Evolutionary conservation across 371 early-diverging fungal genomes (phyloP).

Genomic region (Rhizopus microsporus): DNA sequence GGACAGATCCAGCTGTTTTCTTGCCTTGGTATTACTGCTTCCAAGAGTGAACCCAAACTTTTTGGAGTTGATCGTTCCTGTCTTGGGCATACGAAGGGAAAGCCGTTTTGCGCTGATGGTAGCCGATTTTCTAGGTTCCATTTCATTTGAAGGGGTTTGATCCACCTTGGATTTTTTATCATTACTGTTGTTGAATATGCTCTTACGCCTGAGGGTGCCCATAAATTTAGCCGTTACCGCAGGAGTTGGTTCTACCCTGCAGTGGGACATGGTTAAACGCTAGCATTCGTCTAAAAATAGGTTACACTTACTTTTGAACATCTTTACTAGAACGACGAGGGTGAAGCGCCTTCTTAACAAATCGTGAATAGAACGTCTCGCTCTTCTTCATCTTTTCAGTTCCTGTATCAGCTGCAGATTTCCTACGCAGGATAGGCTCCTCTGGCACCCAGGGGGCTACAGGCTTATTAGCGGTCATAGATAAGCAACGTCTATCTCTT

Average conservation of each 20-base stretch:
- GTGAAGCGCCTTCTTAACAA: slow-evolving; percentile 33
- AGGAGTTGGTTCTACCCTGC: slow-evolving; percentile 12
- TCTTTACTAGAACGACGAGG: slow-evolving; percentile 29
- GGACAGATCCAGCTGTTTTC: slow-evolving; percentile 45
- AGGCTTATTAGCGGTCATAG: slow-evolving; percentile 30
- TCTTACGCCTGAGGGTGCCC: slow-evolving; percentile 45
- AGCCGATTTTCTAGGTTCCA: slow-evolving; percentile 15
- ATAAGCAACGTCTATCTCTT: slow-evolving; percentile 37
- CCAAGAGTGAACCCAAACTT: slow-evolving; percentile 40
- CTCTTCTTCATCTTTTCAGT: slow-evolving; percentile 42
- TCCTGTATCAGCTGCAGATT: slow-evolving; percentile 24
- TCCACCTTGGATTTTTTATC: slow-evolving; percentile 16
- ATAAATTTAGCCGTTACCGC: slow-evolving; percentile 18
- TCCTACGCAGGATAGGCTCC: slow-evolving; percentile 20
- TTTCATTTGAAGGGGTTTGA: background rate
- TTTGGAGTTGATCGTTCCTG: slow-evolving; percentile 15
- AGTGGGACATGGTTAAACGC: background rate
- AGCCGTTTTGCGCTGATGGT: slow-evolving; percentile 34
- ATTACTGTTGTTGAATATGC: slow-evolving; percentile 38
- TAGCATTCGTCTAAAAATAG: background rate
- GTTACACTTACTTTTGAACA: slow-evolving; percentile 6
- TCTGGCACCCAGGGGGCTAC: slow-evolving; percentile 27
- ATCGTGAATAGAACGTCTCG: slow-evolving; percentile 42
- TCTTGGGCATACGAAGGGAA: slow-evolving; percentile 37
- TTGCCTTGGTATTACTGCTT: slow-evolving; percentile 24